These are phyloP conservation scores for Exophiala sideris DNA, from an alignment of 2,329 filamentous ascomycete species.

Conservation along the genomic window DNA sequence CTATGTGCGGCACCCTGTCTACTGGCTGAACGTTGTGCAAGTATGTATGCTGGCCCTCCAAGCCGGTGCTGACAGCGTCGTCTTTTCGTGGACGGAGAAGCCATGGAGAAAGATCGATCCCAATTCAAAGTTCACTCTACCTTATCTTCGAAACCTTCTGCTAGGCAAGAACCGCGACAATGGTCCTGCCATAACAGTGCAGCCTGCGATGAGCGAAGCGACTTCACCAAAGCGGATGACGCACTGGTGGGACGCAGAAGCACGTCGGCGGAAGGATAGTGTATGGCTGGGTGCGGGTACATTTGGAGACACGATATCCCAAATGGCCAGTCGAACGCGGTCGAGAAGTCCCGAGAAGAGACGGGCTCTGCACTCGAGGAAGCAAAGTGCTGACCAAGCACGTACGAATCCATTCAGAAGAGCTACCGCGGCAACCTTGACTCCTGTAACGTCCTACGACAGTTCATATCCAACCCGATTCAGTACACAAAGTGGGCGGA, in stretches of 20 bases:
- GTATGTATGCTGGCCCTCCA: slow-evolving; percentile 62
- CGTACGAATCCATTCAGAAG: background rate
- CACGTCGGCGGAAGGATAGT: slow-evolving; percentile 25
- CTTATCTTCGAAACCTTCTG: slow-evolving; percentile 3
- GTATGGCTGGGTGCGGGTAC: slow-evolving; percentile 25
- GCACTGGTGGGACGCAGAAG: slow-evolving; percentile 28
- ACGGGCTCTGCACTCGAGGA: slow-evolving; percentile 2
- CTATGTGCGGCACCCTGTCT: slow-evolving; percentile 52
- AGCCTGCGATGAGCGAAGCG: background rate
- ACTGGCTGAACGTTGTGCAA: slow-evolving; percentile 53
- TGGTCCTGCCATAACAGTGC: background rate
- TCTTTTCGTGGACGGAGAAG: slow-evolving; percentile 68
- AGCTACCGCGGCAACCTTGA: background rate
- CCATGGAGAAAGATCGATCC: slow-evolving; percentile 53
- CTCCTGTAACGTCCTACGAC: slow-evolving; percentile 2
- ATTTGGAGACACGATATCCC: slow-evolving; percentile 5
- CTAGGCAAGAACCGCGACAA: background rate
- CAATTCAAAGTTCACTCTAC: slow-evolving; percentile 15
- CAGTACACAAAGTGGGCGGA: background rate
- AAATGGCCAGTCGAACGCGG: slow-evolving; percentile 7
- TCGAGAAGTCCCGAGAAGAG: slow-evolving; percentile 19
- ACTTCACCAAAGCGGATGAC: slow-evolving; percentile 1
- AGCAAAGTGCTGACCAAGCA: background rate
- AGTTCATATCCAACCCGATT: background rate
- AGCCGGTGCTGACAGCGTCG: slow-evolving; percentile 63